Percentiles rank a stretch among this genome's conserved stretches.
phyloP scores from a whole-genome alignment of 1,284 basidiomycete genomes.

The Ceratorhiza oryzae-sativae region DNA sequence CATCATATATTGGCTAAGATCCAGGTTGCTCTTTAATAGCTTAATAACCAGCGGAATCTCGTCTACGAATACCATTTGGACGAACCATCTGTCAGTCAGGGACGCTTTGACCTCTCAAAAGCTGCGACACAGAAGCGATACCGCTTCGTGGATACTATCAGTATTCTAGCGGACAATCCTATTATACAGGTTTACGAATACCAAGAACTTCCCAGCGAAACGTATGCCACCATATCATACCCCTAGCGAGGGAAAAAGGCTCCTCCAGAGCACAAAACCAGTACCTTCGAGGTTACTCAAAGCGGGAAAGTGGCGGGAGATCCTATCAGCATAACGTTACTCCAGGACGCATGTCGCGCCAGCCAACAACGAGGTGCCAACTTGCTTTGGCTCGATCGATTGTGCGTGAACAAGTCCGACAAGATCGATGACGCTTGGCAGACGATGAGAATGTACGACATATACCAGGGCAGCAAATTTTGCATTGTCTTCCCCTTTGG shows the following conservation, averaged over 20 bases:
- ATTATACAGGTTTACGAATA: background rate
- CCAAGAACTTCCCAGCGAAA: background rate
- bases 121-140: background rate
- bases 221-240: slow-evolving; percentile 1
- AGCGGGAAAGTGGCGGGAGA: background rate
- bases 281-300: background rate
- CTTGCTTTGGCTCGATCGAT: slow-evolving; percentile 18
- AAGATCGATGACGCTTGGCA: slow-evolving; percentile 7
- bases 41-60: slow-evolving; percentile 64
- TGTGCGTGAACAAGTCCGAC: background rate
- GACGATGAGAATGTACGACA: slow-evolving; percentile 1
- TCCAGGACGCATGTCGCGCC: background rate
- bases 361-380: background rate
- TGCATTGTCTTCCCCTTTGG: slow-evolving; percentile 1
- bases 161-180: background rate
- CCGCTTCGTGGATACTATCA: slow-evolving; percentile 1
- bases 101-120: background rate
- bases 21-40: no score
- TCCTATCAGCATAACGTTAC: background rate
- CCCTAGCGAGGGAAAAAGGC: background rate
- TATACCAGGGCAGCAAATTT: background rate
- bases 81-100: no score
- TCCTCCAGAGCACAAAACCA: background rate
- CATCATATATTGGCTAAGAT: no score
- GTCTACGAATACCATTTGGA: background rate